phyloP scores from a whole-genome alignment of 805 yeast species.

The Myxozyma neotropica region DNA sequence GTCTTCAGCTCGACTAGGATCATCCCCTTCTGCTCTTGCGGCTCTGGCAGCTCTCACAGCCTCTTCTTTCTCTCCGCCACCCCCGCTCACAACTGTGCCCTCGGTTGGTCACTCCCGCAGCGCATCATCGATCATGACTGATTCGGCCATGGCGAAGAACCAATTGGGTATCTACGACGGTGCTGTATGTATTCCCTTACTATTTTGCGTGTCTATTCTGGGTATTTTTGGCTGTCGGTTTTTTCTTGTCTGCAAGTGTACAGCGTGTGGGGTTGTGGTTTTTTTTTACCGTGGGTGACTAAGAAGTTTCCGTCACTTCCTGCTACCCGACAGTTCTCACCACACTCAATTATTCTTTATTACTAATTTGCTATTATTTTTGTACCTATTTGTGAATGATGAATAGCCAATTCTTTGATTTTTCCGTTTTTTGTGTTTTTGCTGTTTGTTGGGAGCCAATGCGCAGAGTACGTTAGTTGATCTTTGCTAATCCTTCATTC shows the following conservation, averaged over 20 bases:
- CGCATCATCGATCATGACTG: constrained; percentile 18
- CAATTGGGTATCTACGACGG: constrained; percentile 22
- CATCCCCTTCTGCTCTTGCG: constrained; percentile 1
- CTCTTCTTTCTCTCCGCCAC: constrained; percentile 13
- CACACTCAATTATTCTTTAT: background rate
- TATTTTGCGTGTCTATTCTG: background rate
- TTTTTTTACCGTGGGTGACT: background rate
- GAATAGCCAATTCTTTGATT: background rate
- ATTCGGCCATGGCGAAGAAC: constrained; percentile 19
- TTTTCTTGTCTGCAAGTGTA: background rate
- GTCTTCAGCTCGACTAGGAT: background rate
- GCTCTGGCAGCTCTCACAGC: constrained; percentile 1
- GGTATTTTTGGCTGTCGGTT: background rate
- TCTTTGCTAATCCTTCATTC: constrained; percentile 1
- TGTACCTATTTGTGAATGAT: background rate
- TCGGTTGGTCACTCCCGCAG: constrained; percentile 10
- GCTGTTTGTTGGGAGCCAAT: background rate
- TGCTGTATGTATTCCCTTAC: constrained; percentile 16
- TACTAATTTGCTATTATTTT: background rate
- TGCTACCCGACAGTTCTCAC: background rate
- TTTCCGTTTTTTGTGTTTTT: background rate
- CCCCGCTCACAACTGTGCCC: constrained; percentile 1
- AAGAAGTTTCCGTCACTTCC: background rate
- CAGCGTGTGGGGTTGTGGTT: constrained; percentile 4
- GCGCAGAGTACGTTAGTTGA: background rate